phyloP scores from a whole-genome alignment of 257 asterid species.

The Plantago elongata region DNA sequence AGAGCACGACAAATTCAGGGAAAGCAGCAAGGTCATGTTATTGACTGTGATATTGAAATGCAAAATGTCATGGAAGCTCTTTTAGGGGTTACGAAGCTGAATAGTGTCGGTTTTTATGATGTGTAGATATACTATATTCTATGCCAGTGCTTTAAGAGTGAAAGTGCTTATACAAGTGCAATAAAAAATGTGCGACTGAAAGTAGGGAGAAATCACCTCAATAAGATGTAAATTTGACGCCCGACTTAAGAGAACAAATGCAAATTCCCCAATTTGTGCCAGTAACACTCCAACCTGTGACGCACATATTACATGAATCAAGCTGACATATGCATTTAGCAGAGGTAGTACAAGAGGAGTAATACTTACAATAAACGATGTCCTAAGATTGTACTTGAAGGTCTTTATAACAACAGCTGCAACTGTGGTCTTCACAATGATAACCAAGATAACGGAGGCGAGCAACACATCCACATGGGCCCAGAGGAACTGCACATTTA shows the following conservation, averaged over 20 bases:
- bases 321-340: constrained; percentile 4
- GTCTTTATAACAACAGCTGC: constrained; percentile 59
- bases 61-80: no score
- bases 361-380: constrained; percentile 66
- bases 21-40: no score
- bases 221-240: constrained; percentile 82
- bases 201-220: constrained; percentile 47
- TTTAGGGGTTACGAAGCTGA: neutral
- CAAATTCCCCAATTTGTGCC: constrained; percentile 97
- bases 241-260: constrained; percentile 90
- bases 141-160: neutral
- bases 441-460: constrained; percentile 82
- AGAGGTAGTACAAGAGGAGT: constrained; percentile 9
- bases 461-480: constrained; percentile 91
- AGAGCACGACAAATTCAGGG: no score
- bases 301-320: constrained; percentile 12
- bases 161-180: neutral
- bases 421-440: constrained; percentile 78
- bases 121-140: neutral
- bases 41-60: neutral
- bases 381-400: constrained; percentile 71
- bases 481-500: constrained; percentile 94
- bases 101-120: neutral
- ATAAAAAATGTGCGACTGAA: constrained; percentile 10
- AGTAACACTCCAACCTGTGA: constrained; percentile 79